Conservation (phyloP, 176 grass and related monocot species). For the Aegilops bicornis region DNA sequence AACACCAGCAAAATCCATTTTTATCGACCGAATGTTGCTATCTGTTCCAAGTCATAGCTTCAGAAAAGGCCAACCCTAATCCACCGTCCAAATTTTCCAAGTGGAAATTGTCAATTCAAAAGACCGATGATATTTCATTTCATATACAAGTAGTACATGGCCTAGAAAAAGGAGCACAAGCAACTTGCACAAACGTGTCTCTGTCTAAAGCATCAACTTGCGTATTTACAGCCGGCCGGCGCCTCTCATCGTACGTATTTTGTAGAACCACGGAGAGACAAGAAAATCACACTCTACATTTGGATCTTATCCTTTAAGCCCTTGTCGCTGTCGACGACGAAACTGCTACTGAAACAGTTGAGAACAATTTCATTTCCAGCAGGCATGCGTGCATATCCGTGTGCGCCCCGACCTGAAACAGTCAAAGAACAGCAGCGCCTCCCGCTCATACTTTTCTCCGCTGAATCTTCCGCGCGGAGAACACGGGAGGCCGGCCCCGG, state of each 20-base stretch:
- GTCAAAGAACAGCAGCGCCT: constrained; percentile 25
- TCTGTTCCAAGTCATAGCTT: no score
- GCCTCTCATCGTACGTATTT: background rate
- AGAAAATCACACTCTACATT: background rate
- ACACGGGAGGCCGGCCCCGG: background rate
- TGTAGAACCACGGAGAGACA: background rate
- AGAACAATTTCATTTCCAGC: background rate
- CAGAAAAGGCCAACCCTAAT: no score
- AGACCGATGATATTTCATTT: background rate
- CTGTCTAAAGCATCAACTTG: background rate
- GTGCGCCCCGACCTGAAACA: background rate
- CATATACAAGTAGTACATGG: no score
- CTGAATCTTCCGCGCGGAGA: constrained; percentile 13
- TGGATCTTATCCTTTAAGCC: background rate
- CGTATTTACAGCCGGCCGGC: background rate
- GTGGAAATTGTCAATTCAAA: no score
- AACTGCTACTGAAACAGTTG: background rate
- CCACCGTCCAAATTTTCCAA: no score
- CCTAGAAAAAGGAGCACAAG: background rate
- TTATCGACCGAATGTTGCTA: no score
- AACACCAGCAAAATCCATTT: no score
- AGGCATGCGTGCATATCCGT: background rate
- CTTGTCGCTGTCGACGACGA: background rate
- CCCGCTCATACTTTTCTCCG: background rate
- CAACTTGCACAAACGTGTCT: background rate